Evolutionary conservation across 2,329 filamentous ascomycete species (phyloP), one percentile per base, ranked within the genome.

Genomic region (Dactylellina parvicollis): DNA sequence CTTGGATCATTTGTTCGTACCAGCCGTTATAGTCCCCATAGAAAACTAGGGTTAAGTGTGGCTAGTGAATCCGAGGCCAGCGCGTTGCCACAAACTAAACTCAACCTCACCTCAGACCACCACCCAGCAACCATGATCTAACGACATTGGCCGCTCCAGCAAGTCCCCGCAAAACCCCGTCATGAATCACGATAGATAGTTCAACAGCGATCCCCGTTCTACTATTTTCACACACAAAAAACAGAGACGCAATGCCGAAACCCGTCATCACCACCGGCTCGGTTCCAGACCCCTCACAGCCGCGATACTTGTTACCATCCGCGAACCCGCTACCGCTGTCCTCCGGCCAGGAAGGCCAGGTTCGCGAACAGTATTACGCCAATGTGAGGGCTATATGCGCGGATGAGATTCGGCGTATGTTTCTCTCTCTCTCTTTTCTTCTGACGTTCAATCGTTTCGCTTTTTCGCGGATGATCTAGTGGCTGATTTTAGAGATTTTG

Each of bases 281-380:
- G 1, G 34, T 73, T 24, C 69, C 69, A 18, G 69, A 73, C 32
- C 54, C 60, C 38, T 57, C 55, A 38, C 69, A 61, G 28, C 36
- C 46, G 40, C 70, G 70, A 7, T 70, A 64, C 38, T 36, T 62
- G 4, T 24, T 76, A 8, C 88, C 88, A 20, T 88, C 87, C 44
- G 86, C 87, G 77, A 95, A 94, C 79, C 93, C 93, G 14, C 83
- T 96, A 44, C 93, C 93, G 26, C 85, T 97, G 66, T 93, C 91
- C 24, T 87, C 92, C 9, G 85, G 88, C 20, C 92, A 96, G 81
- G 92, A 96, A 84, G 84, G 87, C 2, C 90, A 95, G 82, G 90
- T 96, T 65, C 87, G 90, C 77, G 89, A 92, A 77, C 82, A 95
- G 8, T 96, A 91, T 81, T 88, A 94, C 82, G 89, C 90, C 77